These are phyloP conservation scores for Camelina neglecta DNA, from an alignment of 345 rosid species.

Conservation along the genomic window DNA sequence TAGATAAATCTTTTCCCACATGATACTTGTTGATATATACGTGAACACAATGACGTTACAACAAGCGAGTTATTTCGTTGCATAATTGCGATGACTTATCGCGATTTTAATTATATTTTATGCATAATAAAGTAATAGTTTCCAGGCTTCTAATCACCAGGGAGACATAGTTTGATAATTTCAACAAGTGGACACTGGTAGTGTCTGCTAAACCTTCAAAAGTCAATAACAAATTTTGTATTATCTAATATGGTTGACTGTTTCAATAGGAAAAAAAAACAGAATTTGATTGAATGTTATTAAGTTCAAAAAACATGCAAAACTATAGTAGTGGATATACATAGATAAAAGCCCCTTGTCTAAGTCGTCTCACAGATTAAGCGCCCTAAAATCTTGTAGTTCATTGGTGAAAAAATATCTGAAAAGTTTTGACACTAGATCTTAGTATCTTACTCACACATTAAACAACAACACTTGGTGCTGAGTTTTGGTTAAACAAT, in stretches of 20 bases:
- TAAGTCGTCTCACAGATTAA: not conserved
- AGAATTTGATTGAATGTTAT: not conserved
- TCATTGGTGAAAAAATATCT: not conserved
- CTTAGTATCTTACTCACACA: not conserved
- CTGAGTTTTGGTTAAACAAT: not conserved
- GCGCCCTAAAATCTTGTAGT: not conserved
- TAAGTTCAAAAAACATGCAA: conserved; percentile 10
- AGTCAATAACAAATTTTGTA: conserved; percentile 15
- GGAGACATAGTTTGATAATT: conserved; percentile 32
- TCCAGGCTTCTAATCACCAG: conserved; percentile 15
- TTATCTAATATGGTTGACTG: conserved; percentile 12
- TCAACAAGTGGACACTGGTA: conserved; percentile 38
- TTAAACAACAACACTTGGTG: not conserved
- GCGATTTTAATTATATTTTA: not conserved
- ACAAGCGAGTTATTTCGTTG: conserved; percentile 38
- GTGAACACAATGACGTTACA: conserved; percentile 37
- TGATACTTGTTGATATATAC: conserved; percentile 36
- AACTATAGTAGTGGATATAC: not conserved
- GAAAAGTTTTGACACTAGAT: not conserved
- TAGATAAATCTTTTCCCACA: conserved; percentile 15
- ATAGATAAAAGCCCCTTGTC: not conserved
- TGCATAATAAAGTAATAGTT: conserved; percentile 27
- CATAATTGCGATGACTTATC: conserved; percentile 27
- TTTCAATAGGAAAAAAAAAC: not conserved
- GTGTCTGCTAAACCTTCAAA: conserved; percentile 37